Conservation (phyloP, 1,139 yeast genomes). For the Hanseniaspora sp. region DNA sequence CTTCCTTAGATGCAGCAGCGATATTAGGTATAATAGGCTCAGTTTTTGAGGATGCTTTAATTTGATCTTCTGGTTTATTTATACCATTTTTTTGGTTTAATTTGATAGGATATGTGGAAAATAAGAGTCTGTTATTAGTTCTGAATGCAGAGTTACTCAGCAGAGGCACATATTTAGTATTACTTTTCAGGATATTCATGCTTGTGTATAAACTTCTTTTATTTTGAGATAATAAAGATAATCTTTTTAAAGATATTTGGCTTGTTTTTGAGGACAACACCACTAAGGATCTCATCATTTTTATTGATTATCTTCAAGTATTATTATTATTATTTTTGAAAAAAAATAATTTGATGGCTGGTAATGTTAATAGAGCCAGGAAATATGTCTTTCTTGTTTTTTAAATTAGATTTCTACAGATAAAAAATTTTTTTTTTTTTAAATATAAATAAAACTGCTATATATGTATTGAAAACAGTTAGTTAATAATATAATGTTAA, state of each 20-base stretch:
- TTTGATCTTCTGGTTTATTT: neutral
- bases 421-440: too few relatives aligned
- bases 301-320: neutral
- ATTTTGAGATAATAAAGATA: neutral
- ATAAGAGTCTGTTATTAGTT: neutral
- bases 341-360: too few relatives aligned
- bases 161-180: neutral
- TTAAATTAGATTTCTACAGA: too few relatives aligned
- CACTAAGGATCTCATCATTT: neutral
- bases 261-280: neutral
- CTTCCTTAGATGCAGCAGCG: neutral
- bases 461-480: too few relatives aligned
- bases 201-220: neutral
- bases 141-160: neutral
- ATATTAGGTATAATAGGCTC: too few relatives aligned
- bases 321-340: too few relatives aligned
- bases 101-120: neutral
- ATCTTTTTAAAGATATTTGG: neutral
- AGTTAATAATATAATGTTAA: too few relatives aligned
- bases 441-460: too few relatives aligned
- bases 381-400: too few relatives aligned
- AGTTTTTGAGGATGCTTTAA: neutral
- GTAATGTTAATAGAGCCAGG: too few relatives aligned
- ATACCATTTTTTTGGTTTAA: neutral
- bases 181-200: neutral